phyloP scores from a whole-genome alignment of 345 rosid genomes.

The Noccaea caerulescens region DNA sequence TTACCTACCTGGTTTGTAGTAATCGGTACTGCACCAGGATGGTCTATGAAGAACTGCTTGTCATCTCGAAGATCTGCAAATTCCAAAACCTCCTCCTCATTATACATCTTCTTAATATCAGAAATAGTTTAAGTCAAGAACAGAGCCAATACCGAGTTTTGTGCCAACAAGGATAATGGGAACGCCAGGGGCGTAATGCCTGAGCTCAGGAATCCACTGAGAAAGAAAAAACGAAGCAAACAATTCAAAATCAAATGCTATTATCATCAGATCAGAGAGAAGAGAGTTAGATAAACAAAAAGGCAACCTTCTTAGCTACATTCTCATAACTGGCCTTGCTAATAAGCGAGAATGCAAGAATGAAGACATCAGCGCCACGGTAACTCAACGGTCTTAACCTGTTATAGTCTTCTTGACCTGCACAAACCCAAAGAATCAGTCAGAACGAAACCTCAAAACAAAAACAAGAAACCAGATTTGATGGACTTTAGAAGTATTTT shows the following conservation, averaged over 20 bases:
- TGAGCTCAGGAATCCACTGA: slow-evolving; percentile 96
- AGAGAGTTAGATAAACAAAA: neutral
- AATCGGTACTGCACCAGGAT: slow-evolving; percentile 79
- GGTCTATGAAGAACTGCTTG: slow-evolving; percentile 67
- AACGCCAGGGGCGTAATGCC: slow-evolving; percentile 91
- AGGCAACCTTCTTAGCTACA: slow-evolving; percentile 81
- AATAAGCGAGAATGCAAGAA: slow-evolving; percentile 94
- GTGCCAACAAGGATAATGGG: slow-evolving; percentile 89
- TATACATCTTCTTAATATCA: neutral
- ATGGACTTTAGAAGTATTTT: slow-evolving; percentile 3
- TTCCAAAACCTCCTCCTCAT: slow-evolving; percentile 2
- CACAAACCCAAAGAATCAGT: slow-evolving; percentile 26
- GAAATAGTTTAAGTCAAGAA: slow-evolving; percentile 1
- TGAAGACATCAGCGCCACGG: slow-evolving; percentile 94
- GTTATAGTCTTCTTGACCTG: slow-evolving; percentile 96
- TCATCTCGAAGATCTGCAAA: slow-evolving; percentile 77
- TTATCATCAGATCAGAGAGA: neutral
- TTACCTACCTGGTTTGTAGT: slow-evolving; percentile 59
- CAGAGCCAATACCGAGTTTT: slow-evolving; percentile 63
- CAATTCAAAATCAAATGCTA: neutral
- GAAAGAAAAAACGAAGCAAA: slow-evolving; percentile 15
- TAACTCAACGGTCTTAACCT: slow-evolving; percentile 90
- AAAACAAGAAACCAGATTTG: slow-evolving; percentile 16
- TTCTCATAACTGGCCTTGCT: slow-evolving; percentile 99
- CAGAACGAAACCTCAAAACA: slow-evolving; percentile 1